Percentiles rank a stretch among this genome's conserved stretches.
phyloP scores from a whole-genome alignment of 306 rosid species.

The Cucumis cinereus region DNA sequence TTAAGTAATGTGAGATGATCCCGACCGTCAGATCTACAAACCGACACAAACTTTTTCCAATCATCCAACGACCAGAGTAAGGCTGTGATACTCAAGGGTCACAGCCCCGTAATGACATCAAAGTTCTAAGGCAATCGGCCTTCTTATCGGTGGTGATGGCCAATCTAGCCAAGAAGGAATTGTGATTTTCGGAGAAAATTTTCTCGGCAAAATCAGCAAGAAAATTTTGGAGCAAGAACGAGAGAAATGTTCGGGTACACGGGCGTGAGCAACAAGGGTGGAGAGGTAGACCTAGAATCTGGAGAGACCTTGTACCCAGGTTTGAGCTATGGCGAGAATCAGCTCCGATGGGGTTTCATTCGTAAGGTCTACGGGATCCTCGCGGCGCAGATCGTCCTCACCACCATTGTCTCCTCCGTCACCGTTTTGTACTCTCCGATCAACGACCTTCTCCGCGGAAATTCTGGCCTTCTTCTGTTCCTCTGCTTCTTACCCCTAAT shows the following conservation, averaged over 20 bases:
- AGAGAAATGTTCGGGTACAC: constrained; percentile 32
- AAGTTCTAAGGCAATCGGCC: not conserved
- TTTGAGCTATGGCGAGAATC: constrained; percentile 59
- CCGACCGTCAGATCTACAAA: not conserved
- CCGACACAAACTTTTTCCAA: not conserved
- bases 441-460: constrained; percentile 70
- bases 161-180: not conserved
- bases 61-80: not conserved
- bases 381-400: constrained; percentile 67
- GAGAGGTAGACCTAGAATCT: constrained; percentile 62
- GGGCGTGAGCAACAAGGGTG: constrained; percentile 29
- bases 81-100: not conserved
- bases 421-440: constrained; percentile 63
- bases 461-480: constrained; percentile 57
- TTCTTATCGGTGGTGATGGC: not conserved
- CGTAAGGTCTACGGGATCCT: constrained; percentile 92
- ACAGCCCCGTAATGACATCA: not conserved
- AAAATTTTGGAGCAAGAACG: constrained; percentile 4
- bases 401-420: constrained; percentile 59
- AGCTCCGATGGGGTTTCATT: constrained; percentile 95
- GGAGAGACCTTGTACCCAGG: constrained; percentile 81
- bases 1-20: not conserved
- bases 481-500: constrained; percentile 65
- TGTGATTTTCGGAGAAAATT: not conserved
- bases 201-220: constrained; percentile 7